Percentiles rank a stretch among this genome's conserved stretches.
phyloP scores from a whole-genome alignment of 1,284 basidiomycete species.

The Sporisorium sorghi region DNA sequence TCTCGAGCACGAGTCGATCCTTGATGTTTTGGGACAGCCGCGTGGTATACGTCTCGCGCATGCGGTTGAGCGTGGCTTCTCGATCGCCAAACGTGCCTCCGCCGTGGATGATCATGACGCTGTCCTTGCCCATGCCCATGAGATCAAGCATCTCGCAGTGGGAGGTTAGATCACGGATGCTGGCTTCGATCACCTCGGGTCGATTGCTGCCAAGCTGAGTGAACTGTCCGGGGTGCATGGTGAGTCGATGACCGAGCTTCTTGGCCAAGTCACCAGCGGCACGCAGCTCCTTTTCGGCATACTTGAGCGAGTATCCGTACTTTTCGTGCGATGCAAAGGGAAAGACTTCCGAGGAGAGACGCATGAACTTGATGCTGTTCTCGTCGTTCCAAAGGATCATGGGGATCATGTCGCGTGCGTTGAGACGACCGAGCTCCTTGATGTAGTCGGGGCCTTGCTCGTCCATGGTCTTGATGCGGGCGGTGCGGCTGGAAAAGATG shows the following conservation, averaged over 20 bases:
- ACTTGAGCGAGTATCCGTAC: conserved; percentile 83
- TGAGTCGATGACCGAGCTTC: conserved; percentile 82
- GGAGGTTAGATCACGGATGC: conserved; percentile 82
- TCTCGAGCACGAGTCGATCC: conserved; percentile 84
- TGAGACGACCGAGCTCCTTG: conserved; percentile 81
- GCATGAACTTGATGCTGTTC: conserved; percentile 65
- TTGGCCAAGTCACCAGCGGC: conserved; percentile 80
- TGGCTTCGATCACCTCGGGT: conserved; percentile 78
- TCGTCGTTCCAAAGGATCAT: conserved; percentile 73
- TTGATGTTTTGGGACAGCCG: conserved; percentile 77
- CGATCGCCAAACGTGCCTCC: conserved; percentile 87
- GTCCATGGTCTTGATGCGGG: conserved; percentile 80
- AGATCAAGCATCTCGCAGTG: conserved; percentile 86
- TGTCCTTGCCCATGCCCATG: conserved; percentile 81
- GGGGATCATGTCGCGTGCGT: conserved; percentile 76
- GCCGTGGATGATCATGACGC: conserved; percentile 78
- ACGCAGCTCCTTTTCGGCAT: conserved; percentile 75
- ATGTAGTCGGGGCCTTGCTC: conserved; percentile 84
- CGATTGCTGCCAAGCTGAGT: conserved; percentile 85
- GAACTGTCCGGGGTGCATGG: conserved; percentile 84
- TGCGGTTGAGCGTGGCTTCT: conserved; percentile 76
- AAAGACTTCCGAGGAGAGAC: conserved; percentile 78
- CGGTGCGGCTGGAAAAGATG: conserved; percentile 82
- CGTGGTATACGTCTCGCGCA: conserved; percentile 78
- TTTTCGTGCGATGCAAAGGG: conserved; percentile 85